Conservation (phyloP, 2,329 filamentous ascomycete species). For the Exophiala bonariae region DNA sequence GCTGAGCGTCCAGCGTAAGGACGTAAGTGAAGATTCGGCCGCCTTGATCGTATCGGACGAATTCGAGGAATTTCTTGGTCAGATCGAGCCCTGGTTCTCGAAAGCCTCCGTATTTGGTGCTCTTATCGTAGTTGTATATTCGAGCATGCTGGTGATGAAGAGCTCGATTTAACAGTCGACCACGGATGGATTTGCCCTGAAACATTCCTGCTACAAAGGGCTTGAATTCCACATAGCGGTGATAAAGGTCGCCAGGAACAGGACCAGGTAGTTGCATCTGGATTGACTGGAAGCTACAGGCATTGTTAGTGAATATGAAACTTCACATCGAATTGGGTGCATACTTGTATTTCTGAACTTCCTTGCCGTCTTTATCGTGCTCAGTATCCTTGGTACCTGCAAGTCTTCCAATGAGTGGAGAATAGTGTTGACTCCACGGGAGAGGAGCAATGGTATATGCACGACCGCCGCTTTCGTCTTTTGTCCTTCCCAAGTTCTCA, state of each 20-base stretch:
- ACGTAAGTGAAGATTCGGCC: slow-evolving; percentile 90
- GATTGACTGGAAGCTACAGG: slow-evolving; percentile 79
- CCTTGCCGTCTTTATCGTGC: slow-evolving; percentile 56
- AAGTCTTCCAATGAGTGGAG: slow-evolving; percentile 81
- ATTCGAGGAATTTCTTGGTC: slow-evolving; percentile 76
- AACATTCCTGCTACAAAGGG: slow-evolving; percentile 92
- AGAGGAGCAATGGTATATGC: slow-evolving; percentile 78
- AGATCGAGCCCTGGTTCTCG: slow-evolving; percentile 67
- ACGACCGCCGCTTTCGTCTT: slow-evolving; percentile 63
- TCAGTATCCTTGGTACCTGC: slow-evolving; percentile 68
- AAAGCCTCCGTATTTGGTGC: slow-evolving; percentile 72
- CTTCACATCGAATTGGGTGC: slow-evolving; percentile 35
- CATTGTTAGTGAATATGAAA: slow-evolving; percentile 11
- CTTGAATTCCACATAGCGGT: slow-evolving; percentile 89
- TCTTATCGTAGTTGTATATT: slow-evolving; percentile 83
- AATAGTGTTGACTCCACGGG: slow-evolving; percentile 79
- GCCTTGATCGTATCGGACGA: slow-evolving; percentile 83
- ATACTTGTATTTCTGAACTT: slow-evolving; percentile 74
- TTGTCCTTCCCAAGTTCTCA: slow-evolving; percentile 73
- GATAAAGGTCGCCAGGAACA: slow-evolving; percentile 76
- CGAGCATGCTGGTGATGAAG: slow-evolving; percentile 87
- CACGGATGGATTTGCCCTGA: slow-evolving; percentile 71
- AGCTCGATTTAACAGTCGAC: slow-evolving; percentile 77
- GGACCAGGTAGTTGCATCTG: slow-evolving; percentile 86
- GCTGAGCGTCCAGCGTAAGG: slow-evolving; percentile 78